Base-by-base conservation (phyloP, 768 basidiomycete species). In the Kwoniella sp. region DNA sequence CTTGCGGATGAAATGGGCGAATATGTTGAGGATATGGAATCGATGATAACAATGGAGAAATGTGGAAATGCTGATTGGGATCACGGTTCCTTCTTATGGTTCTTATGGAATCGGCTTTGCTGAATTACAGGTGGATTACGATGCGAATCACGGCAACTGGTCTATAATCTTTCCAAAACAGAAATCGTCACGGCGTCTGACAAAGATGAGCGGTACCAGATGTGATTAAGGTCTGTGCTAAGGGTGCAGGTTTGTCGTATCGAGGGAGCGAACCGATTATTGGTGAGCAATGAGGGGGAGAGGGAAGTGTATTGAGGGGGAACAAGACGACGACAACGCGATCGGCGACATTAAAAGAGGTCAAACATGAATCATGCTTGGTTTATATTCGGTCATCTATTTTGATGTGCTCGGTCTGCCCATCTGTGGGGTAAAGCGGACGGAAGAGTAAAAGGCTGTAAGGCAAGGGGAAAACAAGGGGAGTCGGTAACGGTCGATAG, bases 171-270 rank as follows among this genome's bases (percentile, higher is more conserved):
- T 44, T 44, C 40, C 40, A 49, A 49, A 26, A 49, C 21, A 49
- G 48, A 49, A 26, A 49, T 6, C 48, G 48, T 49, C 48, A 49
- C 48, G 48, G 48, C 48, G 48, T 49, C 48, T 49, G 48, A 49
- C 22, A 17, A n/a, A 26, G 48, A 49, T 24, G 40, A 44, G 40
- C 40, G 40, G 40, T 44, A 44, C 40, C 40, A 44, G 40, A 44
- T 44, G 17, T 44, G 40, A 44, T 44, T 9, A 33, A 33, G n/a
- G 33, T 44, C 40, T 44, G 17, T 44, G 40, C 17, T 19, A 3
- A 44, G 40, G 40, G 17, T 3, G 17, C 40, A n/a, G n/a, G n/a
- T n/a, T n/a, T n/a, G n/a, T n/a, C n/a, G n/a, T n/a, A n/a, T n/a
- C n/a, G n/a, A n/a, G n/a, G n/a, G n/a, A n/a, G n/a, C n/a, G n/a